Base-by-base conservation (phyloP, 2,329 filamentous ascomycete species). In the Pseudonectria foliicola region DNA sequence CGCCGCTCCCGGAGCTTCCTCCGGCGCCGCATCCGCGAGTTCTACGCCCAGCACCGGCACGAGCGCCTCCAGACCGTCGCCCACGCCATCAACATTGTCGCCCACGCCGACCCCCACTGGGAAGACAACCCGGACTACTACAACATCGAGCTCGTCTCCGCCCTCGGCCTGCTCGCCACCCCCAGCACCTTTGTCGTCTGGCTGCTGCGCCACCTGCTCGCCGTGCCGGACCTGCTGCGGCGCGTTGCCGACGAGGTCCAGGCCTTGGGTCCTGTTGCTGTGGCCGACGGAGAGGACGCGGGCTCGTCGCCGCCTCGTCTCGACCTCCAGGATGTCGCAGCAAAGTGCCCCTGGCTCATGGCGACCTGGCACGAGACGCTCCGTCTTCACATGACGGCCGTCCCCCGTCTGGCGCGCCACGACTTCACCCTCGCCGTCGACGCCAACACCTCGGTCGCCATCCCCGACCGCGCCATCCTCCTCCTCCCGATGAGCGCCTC, bases 401-500 rank as follows among this genome's bases (percentile, higher is more conserved):
- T 57, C 1, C 55, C 55, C 2, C 50, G 55, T 12, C 44, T 57
- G 10, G 55, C 52, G 4, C 49, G 52, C 4, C 39, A 48, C 4
- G 54, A 55, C 31, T 52, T 57, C 10, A 43, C 40, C 25, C 44
- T 59, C 21, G 30, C 37, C 5, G 14, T 49, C 3, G 40, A 47
- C 1, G 40, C 37, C 5, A 39, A 43, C 1, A 40, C 45, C 1
- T 34, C 45, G 3, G 43, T 55, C 10, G 24, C 46, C 0, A 42
- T 57, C 3, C 41, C 45, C 1, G 47, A 55, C 12, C 47, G 50
- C 13, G 55, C 58, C 33, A 51, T 57, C 16, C 46, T 57, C 29
- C 44, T 57, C n/a, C 45, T 57, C 3, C 54, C 55, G 16, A 57
- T 57, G 54, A 53, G 50, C 21, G 46, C 55, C 1, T 55, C 53